Conservation (phyloP, 371 early-diverging fungal species). For the Mucor mucedo region DNA sequence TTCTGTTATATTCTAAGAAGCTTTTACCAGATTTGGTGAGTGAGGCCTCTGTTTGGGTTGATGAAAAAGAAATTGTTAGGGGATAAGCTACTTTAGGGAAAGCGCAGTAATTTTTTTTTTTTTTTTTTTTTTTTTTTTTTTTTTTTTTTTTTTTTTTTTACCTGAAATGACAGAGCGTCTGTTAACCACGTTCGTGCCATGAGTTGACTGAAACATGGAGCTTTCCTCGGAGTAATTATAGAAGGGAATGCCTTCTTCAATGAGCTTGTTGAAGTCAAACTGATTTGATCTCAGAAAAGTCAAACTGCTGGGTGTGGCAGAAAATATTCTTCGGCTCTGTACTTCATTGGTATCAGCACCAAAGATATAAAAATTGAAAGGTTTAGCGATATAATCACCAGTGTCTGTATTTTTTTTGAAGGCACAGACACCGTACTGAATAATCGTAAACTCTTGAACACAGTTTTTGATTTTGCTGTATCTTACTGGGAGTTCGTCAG, state of each 20-base stretch:
- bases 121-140: neutral
- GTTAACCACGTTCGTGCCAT: conserved; percentile 23
- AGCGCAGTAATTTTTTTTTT: neutral
- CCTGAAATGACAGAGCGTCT: conserved; percentile 18
- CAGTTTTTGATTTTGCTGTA: conserved; percentile 62
- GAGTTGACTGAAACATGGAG: conserved; percentile 11
- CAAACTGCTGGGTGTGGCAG: conserved; percentile 68
- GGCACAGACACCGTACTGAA: conserved; percentile 83
- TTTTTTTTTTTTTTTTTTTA: neutral
- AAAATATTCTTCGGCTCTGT: conserved; percentile 60
- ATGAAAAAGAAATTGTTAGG: neutral
- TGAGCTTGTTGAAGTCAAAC: conserved; percentile 83
- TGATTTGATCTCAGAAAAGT: conserved; percentile 50
- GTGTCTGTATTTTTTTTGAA: conserved; percentile 58
- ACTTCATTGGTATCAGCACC: conserved; percentile 52
- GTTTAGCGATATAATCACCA: conserved; percentile 66
- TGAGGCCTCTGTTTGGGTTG: conserved; percentile 10
- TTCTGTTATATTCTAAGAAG: conserved; percentile 24
- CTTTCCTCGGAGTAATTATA: conserved; percentile 45
- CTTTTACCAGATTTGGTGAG: conserved; percentile 17
- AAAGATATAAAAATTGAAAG: conserved; percentile 89
- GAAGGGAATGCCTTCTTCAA: conserved; percentile 52
- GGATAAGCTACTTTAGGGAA: no score
- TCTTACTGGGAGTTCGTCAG: conserved; percentile 59
- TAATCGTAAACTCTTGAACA: conserved; percentile 62